Base-by-base conservation (phyloP, 306 rosid species). In the Citrullus amarus region DNA sequence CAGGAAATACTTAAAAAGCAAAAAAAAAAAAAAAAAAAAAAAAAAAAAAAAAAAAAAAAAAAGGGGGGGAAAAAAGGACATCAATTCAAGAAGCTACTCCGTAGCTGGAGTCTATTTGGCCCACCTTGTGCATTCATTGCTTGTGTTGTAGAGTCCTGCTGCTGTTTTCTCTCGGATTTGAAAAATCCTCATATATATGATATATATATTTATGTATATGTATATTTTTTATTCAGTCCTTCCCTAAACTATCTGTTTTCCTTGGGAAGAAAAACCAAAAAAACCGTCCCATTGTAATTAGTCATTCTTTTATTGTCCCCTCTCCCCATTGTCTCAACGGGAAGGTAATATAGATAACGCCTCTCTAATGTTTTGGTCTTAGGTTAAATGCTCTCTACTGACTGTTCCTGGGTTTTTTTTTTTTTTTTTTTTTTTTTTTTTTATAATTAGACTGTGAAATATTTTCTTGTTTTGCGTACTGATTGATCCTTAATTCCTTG, bases 1-100 rank as follows among this genome's bases (percentile, higher is more conserved):
- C 90, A 8, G 92, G 75, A 80, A 88, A 85, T 80, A 77, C 88
- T 69, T 93, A 67, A 81, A 78, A 48, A 3, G 2, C 0, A 41
- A 41, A 7, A 41, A 0, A 48, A 48, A 44, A 48, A 13, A 8
- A 10, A 2, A 9, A 43, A 9, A 9, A 43, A 4, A 34, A 34
- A 4, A 34, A 2, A 43, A 43, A 10, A 51, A 6, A 41, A 36
- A 17, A 0, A 22, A 22, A 22, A 22, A 22, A n/a, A n/a, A n/a
- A n/a, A n/a, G n/a, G n/a, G 28, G 28, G 28, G 28, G 28, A 66
- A 25, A 53, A 36, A 18, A 66, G 30, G 13, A 25, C 43, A 30
- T 50, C 59, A 73, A 28, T 73, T 30, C 61, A 34, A 30, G 57
- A 70, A 70, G 38, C 59, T 73, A 68, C 54, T 55, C 43, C 75